Conservation (phyloP, 139 green algal genomes). For the Gonium pectorale region DNA sequence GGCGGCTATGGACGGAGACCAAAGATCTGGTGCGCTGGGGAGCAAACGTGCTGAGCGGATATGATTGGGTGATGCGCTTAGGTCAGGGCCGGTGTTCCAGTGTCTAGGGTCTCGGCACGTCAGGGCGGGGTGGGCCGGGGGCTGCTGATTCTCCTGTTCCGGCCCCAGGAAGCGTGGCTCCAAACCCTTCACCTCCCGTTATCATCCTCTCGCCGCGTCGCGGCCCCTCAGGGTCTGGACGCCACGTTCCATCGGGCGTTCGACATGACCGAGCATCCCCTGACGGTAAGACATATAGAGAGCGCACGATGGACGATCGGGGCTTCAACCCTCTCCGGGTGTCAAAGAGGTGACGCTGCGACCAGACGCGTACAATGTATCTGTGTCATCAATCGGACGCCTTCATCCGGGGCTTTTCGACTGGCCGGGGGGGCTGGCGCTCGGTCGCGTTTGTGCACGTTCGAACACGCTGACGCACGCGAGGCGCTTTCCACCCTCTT, state of each 20-base stretch:
- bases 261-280: constrained; percentile 39
- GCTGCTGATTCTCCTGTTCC: too few relatives aligned
- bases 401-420: not conserved
- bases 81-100: not conserved
- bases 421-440: too few relatives aligned
- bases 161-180: not conserved
- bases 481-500: too few relatives aligned
- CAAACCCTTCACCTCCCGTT: not conserved
- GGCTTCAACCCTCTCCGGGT: not conserved
- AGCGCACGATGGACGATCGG: not conserved
- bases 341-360: not conserved
- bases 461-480: too few relatives aligned
- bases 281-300: not conserved
- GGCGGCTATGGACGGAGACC: not conserved
- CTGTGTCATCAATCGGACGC: not conserved
- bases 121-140: not conserved
- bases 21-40: not conserved
- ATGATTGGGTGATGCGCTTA: not conserved
- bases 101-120: not conserved
- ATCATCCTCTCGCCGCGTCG: not conserved
- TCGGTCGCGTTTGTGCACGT: too few relatives aligned
- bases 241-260: constrained; percentile 59
- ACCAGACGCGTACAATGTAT: not conserved
- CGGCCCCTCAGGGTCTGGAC: constrained; percentile 34
- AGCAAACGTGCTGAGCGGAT: not conserved